Evolutionary conservation across 2,329 filamentous ascomycete genomes (phyloP), one percentile per base, ranked within the genome.

Genomic region (Fusarium chaquense): DNA sequence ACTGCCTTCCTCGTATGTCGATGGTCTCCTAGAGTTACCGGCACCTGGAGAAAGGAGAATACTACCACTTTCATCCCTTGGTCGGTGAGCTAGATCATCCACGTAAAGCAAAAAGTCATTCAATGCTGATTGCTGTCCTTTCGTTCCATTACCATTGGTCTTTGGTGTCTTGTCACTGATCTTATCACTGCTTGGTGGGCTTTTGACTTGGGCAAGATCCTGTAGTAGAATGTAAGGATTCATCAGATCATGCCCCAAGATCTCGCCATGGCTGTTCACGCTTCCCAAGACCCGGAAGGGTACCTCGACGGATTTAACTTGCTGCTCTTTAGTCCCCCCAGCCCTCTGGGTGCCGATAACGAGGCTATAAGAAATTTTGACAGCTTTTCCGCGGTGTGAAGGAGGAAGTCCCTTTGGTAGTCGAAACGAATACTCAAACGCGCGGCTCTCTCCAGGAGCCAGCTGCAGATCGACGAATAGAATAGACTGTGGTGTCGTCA

Each of bases 401-500:
- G 96, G 95, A 24, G 96, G 96, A n/a, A 99, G 81, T 1, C 95
- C 95, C 75, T 90, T 90, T 1, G 96, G 96, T 56, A 99, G 82
- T 45, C 87, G 91, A 78, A 98, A 98, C 2, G 89, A 87, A 78
- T 98, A 99, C 51, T 92, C 93, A 75, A 92, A 99, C 49, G 90
- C 91, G 73, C 89, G 91, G 78, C 93, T 97, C 80, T 99, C 94
- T 2, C 95, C 96, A 0, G 96, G 94, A 9, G 87, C 90, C 24
- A 99, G 86, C 73, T 91, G 90, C 58, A 99, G 83, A 78, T 99
- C 94, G 55, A 99, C 96, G 78, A 99, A 99, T 15, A 99, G 83
- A 65, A 99, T 93, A 3, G 94, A 97, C 80, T 98, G 96, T 2
- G 95, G 94, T 7, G 95, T 98, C 18, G 93, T 96, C n/a, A 99